Evolutionary conservation across 1,284 basidiomycete species (phyloP), one percentile per base, ranked within the genome.

Genomic region (Hemileia vastatrix): DNA sequence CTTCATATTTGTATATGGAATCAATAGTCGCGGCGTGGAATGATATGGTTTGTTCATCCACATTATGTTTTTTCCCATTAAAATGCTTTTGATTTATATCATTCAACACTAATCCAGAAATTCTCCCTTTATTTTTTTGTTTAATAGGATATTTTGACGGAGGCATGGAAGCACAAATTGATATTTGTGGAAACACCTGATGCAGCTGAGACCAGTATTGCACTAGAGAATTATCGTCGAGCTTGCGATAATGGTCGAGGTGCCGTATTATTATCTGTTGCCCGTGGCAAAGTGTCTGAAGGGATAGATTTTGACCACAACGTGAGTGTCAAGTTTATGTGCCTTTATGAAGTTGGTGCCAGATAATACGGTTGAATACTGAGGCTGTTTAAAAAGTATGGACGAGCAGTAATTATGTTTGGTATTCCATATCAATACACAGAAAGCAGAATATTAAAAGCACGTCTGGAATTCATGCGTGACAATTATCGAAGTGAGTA

Each of bases 131-230:
- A 50, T 45, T 45, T 47, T n/a, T n/a, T n/a, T n/a, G n/a, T n/a
- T 63, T 64, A 67, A 9, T 68, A 94, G 91, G 95, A 94, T 51
- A 98, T 98, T 69, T 79, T 99, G 65, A 96, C 94, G 72, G 93
- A 99, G 80, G 95, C 96, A 18, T 97, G 95, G 93, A 98, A 98
- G 78, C 86, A 98, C 80, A 99, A 99, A 78, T 82, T 99, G 51
- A 93, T 99, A 66, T 99, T 99, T 72, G 95, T 99, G 52, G 95
- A 99, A 79, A 99, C 95, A 2, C 95, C 95, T 3, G 95, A 99
- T 74, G 94, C 95, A 21, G 94, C 95, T 70, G 95, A 99, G 77
- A 99, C 95, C 1, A 94, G 91, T 74, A 94, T 97, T 57, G 95
- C 95, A 1, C 78, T 99, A 32, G 93, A 96, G 76, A 99, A 98